phyloP scores from a whole-genome alignment of 371 early-diverging fungal genomes.

The Mucor indicus region DNA sequence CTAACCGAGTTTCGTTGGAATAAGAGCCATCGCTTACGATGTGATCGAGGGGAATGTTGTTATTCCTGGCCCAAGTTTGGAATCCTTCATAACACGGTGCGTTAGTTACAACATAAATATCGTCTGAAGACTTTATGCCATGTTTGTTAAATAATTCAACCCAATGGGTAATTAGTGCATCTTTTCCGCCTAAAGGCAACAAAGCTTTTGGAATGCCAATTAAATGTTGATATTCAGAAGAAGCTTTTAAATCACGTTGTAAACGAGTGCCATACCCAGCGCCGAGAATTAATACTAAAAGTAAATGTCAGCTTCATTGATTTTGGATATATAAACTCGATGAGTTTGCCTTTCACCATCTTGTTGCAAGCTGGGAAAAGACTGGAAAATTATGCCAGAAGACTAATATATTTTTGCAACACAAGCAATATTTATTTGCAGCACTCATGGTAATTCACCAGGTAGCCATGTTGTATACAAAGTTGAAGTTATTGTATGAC shows the following conservation, averaged over 20 bases:
- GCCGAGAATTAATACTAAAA: constrained; percentile 47
- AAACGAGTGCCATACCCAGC: constrained; percentile 60
- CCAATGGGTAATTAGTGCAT: constrained; percentile 55
- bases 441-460: too few relatives aligned
- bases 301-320: too few relatives aligned
- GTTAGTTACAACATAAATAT: constrained; percentile 49
- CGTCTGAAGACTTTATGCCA: constrained; percentile 13
- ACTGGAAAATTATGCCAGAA: too few relatives aligned
- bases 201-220: constrained; percentile 52
- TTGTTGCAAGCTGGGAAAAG: too few relatives aligned
- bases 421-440: too few relatives aligned
- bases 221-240: constrained; percentile 31
- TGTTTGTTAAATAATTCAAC: constrained; percentile 33
- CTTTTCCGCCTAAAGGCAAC: constrained; percentile 42
- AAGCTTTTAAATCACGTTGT: constrained; percentile 40
- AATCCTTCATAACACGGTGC: constrained; percentile 40
- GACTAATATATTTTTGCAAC: too few relatives aligned
- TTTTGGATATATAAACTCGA: too few relatives aligned
- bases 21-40: constrained; percentile 55
- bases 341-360: too few relatives aligned
- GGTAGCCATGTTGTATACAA: too few relatives aligned
- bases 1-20: constrained; percentile 53
- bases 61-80: constrained; percentile 41
- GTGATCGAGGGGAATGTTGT: constrained; percentile 34
- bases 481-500: too few relatives aligned